Evolutionary conservation across 2,329 filamentous ascomycete genomes (phyloP).

Genomic region (Fusarium floridanum): DNA sequence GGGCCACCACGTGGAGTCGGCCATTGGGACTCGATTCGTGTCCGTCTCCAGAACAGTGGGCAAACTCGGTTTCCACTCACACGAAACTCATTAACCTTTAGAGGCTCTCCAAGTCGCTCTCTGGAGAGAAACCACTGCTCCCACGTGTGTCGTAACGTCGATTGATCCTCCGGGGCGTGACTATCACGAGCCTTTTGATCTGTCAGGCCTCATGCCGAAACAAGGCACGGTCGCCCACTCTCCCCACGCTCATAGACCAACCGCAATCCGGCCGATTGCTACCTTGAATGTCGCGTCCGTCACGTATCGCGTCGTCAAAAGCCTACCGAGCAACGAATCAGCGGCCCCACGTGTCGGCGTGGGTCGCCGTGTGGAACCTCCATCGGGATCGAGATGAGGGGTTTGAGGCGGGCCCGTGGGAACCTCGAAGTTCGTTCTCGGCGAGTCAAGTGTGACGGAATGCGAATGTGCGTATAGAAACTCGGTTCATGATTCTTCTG

Average conservation of each 20-base stretch:
- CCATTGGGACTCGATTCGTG: constrained; percentile 37
- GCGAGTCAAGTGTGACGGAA: constrained; percentile 34
- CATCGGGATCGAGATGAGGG: constrained; percentile 16
- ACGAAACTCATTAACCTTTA: not conserved
- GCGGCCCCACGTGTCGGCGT: constrained; percentile 46
- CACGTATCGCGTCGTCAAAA: constrained; percentile 16
- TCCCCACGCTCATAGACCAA: constrained; percentile 3
- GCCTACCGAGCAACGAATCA: constrained; percentile 44
- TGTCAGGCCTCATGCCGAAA: not conserved
- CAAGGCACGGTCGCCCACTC: not conserved
- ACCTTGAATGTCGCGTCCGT: constrained; percentile 4
- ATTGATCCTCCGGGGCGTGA: constrained; percentile 2
- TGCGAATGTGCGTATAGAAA: constrained; percentile 32
- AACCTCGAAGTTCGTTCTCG: constrained; percentile 9
- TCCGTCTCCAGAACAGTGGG: constrained; percentile 14
- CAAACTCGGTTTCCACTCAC: constrained; percentile 5
- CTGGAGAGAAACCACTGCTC: constrained; percentile 5
- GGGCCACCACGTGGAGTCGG: constrained; percentile 40
- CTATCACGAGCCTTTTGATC: constrained; percentile 15
- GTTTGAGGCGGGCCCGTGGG: constrained; percentile 25
- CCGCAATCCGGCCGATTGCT: constrained; percentile 9
- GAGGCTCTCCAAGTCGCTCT: not conserved
- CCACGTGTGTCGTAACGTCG: constrained; percentile 27
- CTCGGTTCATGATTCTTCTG: constrained; percentile 13
- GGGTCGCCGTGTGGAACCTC: constrained; percentile 24